Evolutionary conservation across 257 asterid genomes (phyloP), one percentile per base, ranked within the genome.

Genomic region (Solanum paucissectum): DNA sequence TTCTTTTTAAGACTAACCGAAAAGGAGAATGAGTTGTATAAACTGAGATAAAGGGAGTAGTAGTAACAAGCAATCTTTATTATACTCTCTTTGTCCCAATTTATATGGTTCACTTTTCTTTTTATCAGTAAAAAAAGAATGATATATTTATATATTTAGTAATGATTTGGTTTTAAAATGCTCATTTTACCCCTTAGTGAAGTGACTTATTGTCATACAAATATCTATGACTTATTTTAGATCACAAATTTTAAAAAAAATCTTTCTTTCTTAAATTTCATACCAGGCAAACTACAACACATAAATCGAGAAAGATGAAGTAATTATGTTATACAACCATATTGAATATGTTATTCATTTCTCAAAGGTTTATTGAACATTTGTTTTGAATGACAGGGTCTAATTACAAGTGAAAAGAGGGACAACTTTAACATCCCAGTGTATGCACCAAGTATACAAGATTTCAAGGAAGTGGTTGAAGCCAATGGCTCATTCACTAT

Each of bases 381-480:
- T 16, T 55, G 73, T 74, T 55, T 83, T 34, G 33, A 9, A 38
- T 21, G 4, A 12, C 88, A 96, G 99, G 98, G 98, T 1, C 89
- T 95, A 46, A 95, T 97, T 42, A 92, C 91, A 2, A 90, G 91
- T 7, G 99, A 95, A 33, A 91, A 95, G 82, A 91, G 99, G 12
- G 99, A 97, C 93, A 89, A 72, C 76, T 97, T 97, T 93, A 97
- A 97, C 87, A 95, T 97, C 76, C 99, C 99, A 1, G 94, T 97
- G 2, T 97, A 94, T 83, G 99, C 99, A 23, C 93, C 99, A 3
- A 97, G 98, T 92, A 86, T 93, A 10, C 95, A 97, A 69, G 99
- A 97, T 42, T 97, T 97, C 92, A 93, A 91, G 92, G 98, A 97
- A 90, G 98, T 97, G 83, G 98, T 97, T 37, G 99, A 92, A 69